Conservation (phyloP, 108 stramenopile species). For the Fistulifera solaris region DNA sequence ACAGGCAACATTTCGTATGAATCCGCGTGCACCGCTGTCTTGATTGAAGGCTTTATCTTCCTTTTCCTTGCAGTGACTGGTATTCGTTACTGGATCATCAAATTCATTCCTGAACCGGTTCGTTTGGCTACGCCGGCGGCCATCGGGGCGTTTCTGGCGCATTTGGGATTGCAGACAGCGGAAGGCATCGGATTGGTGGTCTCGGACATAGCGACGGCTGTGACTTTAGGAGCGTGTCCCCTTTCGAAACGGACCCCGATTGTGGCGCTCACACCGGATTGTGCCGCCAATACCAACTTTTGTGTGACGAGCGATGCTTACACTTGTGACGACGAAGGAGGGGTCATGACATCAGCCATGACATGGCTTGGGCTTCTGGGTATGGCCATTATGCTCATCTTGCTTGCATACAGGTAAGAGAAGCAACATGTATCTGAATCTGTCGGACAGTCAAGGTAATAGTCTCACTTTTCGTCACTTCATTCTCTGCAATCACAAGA, state of each 20-base stretch:
- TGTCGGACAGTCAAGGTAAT: neutral
- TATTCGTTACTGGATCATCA: conserved; percentile 29
- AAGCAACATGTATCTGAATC: neutral
- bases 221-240: conserved; percentile 61
- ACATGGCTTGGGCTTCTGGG: conserved; percentile 58
- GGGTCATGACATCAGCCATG: conserved; percentile 35
- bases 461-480: neutral
- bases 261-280: conserved; percentile 45
- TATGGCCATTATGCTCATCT: conserved; percentile 33
- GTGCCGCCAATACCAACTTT: conserved; percentile 18
- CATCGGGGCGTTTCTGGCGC: conserved; percentile 64
- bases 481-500: neutral
- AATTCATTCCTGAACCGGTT: conserved; percentile 57
- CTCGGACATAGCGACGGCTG: conserved; percentile 55
- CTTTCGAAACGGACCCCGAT: conserved; percentile 31
- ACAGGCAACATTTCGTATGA: conserved; percentile 38
- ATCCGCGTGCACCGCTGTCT: conserved; percentile 47
- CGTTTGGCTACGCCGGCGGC: conserved; percentile 51
- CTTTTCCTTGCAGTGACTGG: conserved; percentile 49
- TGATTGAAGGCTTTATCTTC: conserved; percentile 59
- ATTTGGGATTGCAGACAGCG: conserved; percentile 59
- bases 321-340: conserved; percentile 53
- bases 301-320: conserved; percentile 45
- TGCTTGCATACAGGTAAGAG: conserved; percentile 27
- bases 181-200: conserved; percentile 63